Conservation (phyloP, 257 asterid species). For the Lantana camara region DNA sequence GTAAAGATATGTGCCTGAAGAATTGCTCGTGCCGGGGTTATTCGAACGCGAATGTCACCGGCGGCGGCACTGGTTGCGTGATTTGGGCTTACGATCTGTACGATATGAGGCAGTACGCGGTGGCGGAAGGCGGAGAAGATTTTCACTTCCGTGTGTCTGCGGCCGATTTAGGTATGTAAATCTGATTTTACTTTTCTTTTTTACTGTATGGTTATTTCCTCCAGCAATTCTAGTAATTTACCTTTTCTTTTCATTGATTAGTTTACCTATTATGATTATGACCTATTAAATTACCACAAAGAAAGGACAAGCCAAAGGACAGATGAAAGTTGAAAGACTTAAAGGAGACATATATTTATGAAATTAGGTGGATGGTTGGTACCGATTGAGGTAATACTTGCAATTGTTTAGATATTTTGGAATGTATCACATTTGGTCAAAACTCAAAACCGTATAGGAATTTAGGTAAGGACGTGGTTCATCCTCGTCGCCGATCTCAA, state of each 20-base stretch:
- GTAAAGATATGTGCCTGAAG: slow-evolving; percentile 53
- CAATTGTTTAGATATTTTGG: not conserved
- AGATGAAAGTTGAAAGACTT: not conserved
- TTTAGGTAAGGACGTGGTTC: not conserved
- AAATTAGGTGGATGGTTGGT: slow-evolving; percentile 30
- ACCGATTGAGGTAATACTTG: not conserved
- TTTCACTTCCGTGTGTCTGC: slow-evolving; percentile 67
- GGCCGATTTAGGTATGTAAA: slow-evolving; percentile 61
- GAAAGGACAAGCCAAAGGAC: no score
- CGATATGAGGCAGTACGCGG: slow-evolving; percentile 85
- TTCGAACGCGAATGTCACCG: slow-evolving; percentile 48
- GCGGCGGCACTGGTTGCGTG: slow-evolving; percentile 72
- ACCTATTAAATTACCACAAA: no score
- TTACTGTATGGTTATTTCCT: not conserved
- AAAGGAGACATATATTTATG: slow-evolving; percentile 2
- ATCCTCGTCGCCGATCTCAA: no score
- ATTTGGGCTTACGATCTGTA: slow-evolving; percentile 66
- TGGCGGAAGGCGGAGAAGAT: slow-evolving; percentile 76
- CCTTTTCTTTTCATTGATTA: no score
- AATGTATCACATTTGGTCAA: not conserved
- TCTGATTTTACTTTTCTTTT: not conserved
- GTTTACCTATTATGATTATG: no score
- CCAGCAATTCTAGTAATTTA: no score
- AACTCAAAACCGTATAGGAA: not conserved
- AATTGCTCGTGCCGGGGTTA: slow-evolving; percentile 78